Percentiles rank a stretch among this genome's conserved stretches.
These are phyloP conservation scores for Telfairia occidentalis DNA, from an alignment of 331 rosid species.

Conservation along the genomic window DNA sequence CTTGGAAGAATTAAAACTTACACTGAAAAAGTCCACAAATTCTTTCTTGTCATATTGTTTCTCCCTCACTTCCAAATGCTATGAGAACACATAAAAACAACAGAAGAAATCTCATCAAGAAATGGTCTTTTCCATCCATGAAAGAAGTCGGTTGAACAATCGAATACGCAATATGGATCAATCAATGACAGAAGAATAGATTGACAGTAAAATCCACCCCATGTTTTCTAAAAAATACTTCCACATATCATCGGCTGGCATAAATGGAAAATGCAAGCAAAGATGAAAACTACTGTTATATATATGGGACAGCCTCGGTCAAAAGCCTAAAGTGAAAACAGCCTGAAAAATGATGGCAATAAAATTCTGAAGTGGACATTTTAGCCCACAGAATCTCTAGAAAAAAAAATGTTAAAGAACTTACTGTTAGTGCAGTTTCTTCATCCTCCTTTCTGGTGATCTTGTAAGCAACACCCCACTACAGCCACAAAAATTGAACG, in stretches of 20 bases:
- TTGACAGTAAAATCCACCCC: not conserved
- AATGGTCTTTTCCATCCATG: not conserved
- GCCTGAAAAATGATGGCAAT: not conserved
- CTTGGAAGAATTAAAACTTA: constrained; percentile 26
- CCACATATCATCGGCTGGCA: not conserved
- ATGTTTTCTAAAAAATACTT: not conserved
- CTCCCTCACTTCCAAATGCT: constrained; percentile 91
- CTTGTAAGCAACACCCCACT: constrained; percentile 95
- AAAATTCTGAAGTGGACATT: not conserved
- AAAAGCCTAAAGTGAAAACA: not conserved
- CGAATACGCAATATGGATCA: not conserved
- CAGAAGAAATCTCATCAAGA: constrained; percentile 1
- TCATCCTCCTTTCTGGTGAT: constrained; percentile 64
- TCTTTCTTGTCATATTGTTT: constrained; percentile 82
- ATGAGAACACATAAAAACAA: constrained; percentile 2
- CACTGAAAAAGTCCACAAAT: constrained; percentile 63
- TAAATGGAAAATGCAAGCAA: not conserved
- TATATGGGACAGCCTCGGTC: not conserved
- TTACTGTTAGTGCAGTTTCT: constrained; percentile 59
- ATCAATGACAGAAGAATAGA: not conserved
- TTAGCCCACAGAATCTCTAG: not conserved
- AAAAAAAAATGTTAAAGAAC: not conserved
- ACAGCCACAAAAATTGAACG: constrained; percentile 26
- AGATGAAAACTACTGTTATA: not conserved
- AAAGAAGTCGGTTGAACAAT: not conserved